Percentiles rank a stretch among this genome's conserved stretches.
These are phyloP conservation scores for Pichia ethanolica DNA, from an alignment of 805 yeast species.

Conservation along the genomic window DNA sequence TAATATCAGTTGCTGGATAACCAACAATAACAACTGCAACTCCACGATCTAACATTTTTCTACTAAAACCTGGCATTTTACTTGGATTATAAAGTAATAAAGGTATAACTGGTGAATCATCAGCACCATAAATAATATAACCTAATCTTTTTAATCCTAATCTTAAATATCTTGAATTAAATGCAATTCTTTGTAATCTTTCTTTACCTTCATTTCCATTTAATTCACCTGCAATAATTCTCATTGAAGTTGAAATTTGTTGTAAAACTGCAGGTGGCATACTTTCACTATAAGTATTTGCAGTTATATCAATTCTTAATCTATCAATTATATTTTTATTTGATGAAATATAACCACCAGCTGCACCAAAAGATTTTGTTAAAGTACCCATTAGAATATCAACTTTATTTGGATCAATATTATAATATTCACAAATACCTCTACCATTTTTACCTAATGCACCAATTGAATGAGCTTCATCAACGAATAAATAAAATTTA, in stretches of 20 bases:
- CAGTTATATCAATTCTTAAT: conserved; percentile 64
- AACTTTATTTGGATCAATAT: conserved; percentile 63
- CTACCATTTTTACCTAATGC: conserved; percentile 94
- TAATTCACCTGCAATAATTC: conserved; percentile 70
- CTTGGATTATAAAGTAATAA: conserved; percentile 81
- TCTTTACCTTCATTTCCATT: conserved; percentile 91
- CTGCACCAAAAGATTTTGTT: conserved; percentile 96
- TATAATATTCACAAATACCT: conserved; percentile 93
- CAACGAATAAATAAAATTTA: conserved; percentile 84
- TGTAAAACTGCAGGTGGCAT: conserved; percentile 87
- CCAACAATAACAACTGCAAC: conserved; percentile 96
- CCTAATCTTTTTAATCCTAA: conserved; percentile 88
- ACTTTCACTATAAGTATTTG: conserved; percentile 73
- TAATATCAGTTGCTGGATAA: conserved; percentile 94
- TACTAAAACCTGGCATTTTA: conserved; percentile 87
- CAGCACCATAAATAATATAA: conserved; percentile 88
- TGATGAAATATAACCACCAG: conserved; percentile 96
- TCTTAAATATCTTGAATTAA: conserved; percentile 89
- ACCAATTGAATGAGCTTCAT: conserved; percentile 98
- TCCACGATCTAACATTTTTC: conserved; percentile 68
- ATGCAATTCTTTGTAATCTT: conserved; percentile 87
- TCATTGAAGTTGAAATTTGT: conserved; percentile 77
- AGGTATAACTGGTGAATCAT: conserved; percentile 95
- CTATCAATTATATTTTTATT: conserved; percentile 60
- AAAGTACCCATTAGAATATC: conserved; percentile 96